Percentiles rank a stretch among this genome's conserved stretches.
Conservation (phyloP, 2,329 filamentous ascomycete genomes). For the Colletotrichum spinosum region DNA sequence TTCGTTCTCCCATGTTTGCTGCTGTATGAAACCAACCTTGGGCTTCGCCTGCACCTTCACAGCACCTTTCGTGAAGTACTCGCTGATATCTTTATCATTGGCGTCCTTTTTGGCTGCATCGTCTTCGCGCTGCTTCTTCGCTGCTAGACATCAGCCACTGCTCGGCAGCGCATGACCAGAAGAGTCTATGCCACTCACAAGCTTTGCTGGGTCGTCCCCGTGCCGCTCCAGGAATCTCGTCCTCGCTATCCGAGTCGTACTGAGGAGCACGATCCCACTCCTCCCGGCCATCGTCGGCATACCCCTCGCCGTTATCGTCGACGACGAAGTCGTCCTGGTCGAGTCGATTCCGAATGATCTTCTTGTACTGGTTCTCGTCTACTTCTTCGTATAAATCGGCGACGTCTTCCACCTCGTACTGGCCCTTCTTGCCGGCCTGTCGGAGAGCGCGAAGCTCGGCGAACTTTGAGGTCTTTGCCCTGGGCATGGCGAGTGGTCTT, state of each 20-base stretch:
- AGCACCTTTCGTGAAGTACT: slow-evolving; percentile 89
- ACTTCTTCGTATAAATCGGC: slow-evolving; percentile 93
- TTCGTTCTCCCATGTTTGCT: background rate
- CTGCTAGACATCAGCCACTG: slow-evolving; percentile 54
- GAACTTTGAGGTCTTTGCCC: slow-evolving; percentile 62
- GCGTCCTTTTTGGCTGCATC: slow-evolving; percentile 87
- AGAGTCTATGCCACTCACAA: slow-evolving; percentile 50
- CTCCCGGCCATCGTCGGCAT: slow-evolving; percentile 95
- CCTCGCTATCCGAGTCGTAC: slow-evolving; percentile 80
- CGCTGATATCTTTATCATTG: slow-evolving; percentile 91
- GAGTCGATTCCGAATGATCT: slow-evolving; percentile 87
- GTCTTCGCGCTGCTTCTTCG: slow-evolving; percentile 89
- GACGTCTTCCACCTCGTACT: slow-evolving; percentile 87
- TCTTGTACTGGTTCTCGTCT: slow-evolving; percentile 97
- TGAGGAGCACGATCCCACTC: slow-evolving; percentile 84
- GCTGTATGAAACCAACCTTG: slow-evolving; percentile 70
- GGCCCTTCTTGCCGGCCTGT: slow-evolving; percentile 89
- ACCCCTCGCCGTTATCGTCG: slow-evolving; percentile 97
- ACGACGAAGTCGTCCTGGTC: slow-evolving; percentile 98
- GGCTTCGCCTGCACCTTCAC: slow-evolving; percentile 76
- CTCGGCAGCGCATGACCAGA: background rate
- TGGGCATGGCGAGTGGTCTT: slow-evolving; percentile 52
- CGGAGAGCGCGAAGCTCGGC: slow-evolving; percentile 88
- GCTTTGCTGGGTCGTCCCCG: slow-evolving; percentile 64
- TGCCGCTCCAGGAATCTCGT: slow-evolving; percentile 62